These are phyloP conservation scores for Monosporascus sp. DNA, from an alignment of 2,329 filamentous ascomycete genomes.

Conservation along the genomic window DNA sequence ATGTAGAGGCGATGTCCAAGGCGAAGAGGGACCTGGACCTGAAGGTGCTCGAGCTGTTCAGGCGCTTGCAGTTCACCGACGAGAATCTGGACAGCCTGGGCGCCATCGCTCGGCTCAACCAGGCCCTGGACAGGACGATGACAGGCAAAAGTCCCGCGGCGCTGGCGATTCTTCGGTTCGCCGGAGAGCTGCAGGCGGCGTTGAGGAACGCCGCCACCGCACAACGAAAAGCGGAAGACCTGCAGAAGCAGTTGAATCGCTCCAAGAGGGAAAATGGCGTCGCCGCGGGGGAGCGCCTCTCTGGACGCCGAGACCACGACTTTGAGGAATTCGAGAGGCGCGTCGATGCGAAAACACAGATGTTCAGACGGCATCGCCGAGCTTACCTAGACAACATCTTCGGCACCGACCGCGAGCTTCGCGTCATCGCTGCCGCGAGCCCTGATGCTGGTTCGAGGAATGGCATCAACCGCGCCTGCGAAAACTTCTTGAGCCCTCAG, in stretches of 20 bases:
- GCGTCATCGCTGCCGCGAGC: conserved; percentile 2
- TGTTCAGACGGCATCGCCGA: conserved; percentile 12
- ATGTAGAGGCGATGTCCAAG: not conserved
- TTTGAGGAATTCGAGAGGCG: conserved; percentile 11
- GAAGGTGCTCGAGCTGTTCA: not conserved
- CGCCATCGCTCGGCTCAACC: not conserved
- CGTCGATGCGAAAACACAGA: conserved; percentile 9
- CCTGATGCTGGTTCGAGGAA: not conserved
- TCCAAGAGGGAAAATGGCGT: conserved; percentile 6
- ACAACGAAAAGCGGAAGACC: not conserved
- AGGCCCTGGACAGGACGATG: not conserved
- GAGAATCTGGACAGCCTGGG: not conserved
- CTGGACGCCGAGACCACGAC: conserved; percentile 1
- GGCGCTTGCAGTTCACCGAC: not conserved
- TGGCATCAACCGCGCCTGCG: not conserved
- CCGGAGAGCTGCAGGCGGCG: not conserved
- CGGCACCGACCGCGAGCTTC: conserved; percentile 1
- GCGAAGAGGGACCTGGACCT: not conserved
- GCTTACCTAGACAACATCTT: conserved; percentile 10
- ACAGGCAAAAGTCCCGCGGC: not conserved
- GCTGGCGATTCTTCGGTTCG: not conserved
- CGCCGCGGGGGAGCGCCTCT: not conserved
- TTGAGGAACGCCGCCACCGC: not conserved
- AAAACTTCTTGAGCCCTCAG: not conserved
- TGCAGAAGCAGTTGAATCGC: conserved; percentile 3